Evolutionary conservation across 2,329 filamentous ascomycete genomes (phyloP).

Genomic region (Fusarium pininemorale): DNA sequence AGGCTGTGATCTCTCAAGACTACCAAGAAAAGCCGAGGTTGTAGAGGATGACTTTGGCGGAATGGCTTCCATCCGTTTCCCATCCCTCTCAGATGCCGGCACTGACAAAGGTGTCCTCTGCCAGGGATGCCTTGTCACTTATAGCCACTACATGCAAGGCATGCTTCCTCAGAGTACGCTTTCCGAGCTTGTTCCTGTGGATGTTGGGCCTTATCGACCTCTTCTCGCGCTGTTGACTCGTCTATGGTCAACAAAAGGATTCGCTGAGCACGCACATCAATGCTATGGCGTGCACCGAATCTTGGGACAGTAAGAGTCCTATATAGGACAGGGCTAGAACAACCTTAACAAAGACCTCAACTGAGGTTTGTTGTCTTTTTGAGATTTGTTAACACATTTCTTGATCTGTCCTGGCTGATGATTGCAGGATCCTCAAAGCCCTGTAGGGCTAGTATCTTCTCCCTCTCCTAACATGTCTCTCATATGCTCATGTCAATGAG

Average conservation of each 20-base stretch:
- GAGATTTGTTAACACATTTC: background rate
- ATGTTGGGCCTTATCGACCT: slow-evolving; percentile 32
- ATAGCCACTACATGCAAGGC: slow-evolving; percentile 31
- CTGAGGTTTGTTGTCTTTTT: background rate
- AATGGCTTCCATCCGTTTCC: slow-evolving; percentile 41
- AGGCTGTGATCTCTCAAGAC: slow-evolving; percentile 36
- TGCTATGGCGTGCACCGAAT: slow-evolving; percentile 38
- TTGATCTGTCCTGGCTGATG: slow-evolving; percentile 14
- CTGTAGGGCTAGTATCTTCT: background rate
- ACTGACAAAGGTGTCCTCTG: slow-evolving; percentile 37
- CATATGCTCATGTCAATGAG: background rate
- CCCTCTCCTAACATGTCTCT: background rate
- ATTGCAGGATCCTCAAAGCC: slow-evolving; percentile 2
- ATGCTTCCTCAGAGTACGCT: slow-evolving; percentile 23
- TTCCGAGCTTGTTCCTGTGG: slow-evolving; percentile 28
- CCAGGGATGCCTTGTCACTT: slow-evolving; percentile 36
- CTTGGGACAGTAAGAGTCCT: slow-evolving; percentile 11
- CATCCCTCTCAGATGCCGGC: slow-evolving; percentile 28
- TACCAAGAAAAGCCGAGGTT: slow-evolving; percentile 24
- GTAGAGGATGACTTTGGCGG: slow-evolving; percentile 38
- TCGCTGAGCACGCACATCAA: slow-evolving; percentile 32
- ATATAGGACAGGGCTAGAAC: background rate
- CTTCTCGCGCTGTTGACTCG: slow-evolving; percentile 30
- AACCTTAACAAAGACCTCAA: background rate
- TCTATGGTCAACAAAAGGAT: slow-evolving; percentile 32